Evolutionary conservation across 78 protist species (phyloP).

Genomic region (Creolimax fragrantissima): DNA sequence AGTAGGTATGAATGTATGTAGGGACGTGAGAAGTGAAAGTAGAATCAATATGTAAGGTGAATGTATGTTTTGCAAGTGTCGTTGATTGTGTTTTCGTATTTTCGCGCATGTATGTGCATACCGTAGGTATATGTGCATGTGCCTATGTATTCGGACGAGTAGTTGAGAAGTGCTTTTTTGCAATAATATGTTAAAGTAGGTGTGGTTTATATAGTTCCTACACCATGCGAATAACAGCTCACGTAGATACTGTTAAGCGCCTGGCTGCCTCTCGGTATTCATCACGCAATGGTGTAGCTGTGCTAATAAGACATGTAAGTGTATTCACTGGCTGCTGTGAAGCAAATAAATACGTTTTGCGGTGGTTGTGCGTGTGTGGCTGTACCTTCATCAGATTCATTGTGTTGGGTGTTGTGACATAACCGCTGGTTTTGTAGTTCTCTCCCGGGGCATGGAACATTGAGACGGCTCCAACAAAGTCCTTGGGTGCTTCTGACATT

Average conservation of each 20-base stretch:
- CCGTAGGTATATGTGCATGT: not conserved
- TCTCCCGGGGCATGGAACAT: not conserved
- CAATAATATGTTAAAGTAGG: not conserved
- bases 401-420: not conserved
- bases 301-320: no score
- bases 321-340: no score
- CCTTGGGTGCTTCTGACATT: not conserved
- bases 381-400: not conserved
- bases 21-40: no score
- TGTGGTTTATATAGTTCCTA: no score
- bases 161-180: not conserved
- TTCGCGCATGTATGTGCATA: not conserved
- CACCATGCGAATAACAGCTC: no score
- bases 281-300: no score
- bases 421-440: not conserved
- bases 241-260: no score
- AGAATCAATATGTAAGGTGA: no score
- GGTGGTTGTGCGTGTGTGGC: no score
- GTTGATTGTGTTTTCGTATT: not conserved
- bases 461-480: not conserved
- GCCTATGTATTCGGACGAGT: not conserved
- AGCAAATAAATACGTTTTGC: no score
- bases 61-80: not conserved
- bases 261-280: no score
- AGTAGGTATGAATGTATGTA: not conserved